Conservation (phyloP, 345 rosid genomes). For the Ailanthus altissimus region DNA sequence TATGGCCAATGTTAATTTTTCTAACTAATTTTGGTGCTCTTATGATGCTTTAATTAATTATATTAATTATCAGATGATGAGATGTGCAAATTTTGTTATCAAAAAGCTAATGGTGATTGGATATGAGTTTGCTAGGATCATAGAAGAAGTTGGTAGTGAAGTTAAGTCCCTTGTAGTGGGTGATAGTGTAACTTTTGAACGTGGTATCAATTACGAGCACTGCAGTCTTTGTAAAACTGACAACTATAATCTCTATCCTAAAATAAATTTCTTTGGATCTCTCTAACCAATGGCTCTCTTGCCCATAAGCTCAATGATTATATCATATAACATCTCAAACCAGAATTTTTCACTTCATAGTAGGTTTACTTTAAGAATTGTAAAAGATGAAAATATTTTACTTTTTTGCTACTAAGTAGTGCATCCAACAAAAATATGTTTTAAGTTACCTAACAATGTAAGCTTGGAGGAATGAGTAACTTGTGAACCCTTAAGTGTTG, state of each 20-base stretch:
- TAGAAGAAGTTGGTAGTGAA: constrained; percentile 59
- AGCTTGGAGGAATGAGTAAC: constrained; percentile 75
- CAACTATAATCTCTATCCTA: constrained; percentile 60
- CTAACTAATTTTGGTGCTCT: too few relatives aligned
- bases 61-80: constrained; percentile 53
- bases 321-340: too few relatives aligned
- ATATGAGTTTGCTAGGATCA: constrained; percentile 71
- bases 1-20: too few relatives aligned
- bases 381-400: neutral
- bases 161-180: constrained; percentile 52
- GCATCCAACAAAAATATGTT: constrained; percentile 62
- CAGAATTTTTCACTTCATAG: too few relatives aligned
- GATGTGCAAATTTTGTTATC: constrained; percentile 64
- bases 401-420: constrained; percentile 42
- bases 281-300: constrained; percentile 67
- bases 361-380: neutral
- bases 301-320: too few relatives aligned
- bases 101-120: constrained; percentile 77
- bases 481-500: constrained; percentile 73
- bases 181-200: constrained; percentile 63
- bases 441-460: constrained; percentile 61
- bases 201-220: constrained; percentile 56
- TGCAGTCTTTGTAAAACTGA: constrained; percentile 58
- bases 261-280: constrained; percentile 68
- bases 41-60: too few relatives aligned